Base-by-base conservation (phyloP, 192 early-diverging fungal genomes). In the Dimargaris verticillata region DNA sequence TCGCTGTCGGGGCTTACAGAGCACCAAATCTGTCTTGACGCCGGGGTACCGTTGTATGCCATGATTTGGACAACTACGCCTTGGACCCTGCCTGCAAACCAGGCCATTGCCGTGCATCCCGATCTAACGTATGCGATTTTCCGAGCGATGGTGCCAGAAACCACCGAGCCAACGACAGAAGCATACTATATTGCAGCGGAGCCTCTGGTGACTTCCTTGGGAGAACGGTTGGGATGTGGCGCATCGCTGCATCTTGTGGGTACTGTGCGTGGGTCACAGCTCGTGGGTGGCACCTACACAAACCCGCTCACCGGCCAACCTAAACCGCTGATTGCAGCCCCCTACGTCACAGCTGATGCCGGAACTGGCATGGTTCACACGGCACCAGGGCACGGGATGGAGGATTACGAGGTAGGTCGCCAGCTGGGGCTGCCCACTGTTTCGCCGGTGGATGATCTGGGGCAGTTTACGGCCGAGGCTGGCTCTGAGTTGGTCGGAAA, bases 311-410 rank as follows among this genome's bases (percentile, higher is more conserved):
- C 69, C n/a, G 44, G 64, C 33, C 64, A 72, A 17, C 49, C 63
- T 7, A 67, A 72, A 18, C 75, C 70, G n/a, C 70, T 89, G n/a
- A 70, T 86, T 59, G 67, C 73, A 7, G 85, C 81, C 2, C 65
- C 73, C 25, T 76, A 87, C 68, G 84, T 89, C 12, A 84, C 83
- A 11, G 71, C 72, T 0, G 83, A 85, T 11, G 81, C 85, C 0
- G 87, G 87, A 5, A 86, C 84, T 10, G 84, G 87, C n/a, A 61
- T 89, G n/a, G 85, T 89, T 22, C 87, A 89, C 62, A 80, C 83
- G 38, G 87, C 87, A 7, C 87, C 87, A 1, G 87, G 87, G 17
- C 87, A 89, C 62, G 87, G 87, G 22, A 80, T 83, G 72, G 85
- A 87, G n/a, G 87, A 89, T 68, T 89, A 89, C 60, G 83, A 86